phyloP scores from a whole-genome alignment of 202 grass and related monocot species.

The Carex arenaria region DNA sequence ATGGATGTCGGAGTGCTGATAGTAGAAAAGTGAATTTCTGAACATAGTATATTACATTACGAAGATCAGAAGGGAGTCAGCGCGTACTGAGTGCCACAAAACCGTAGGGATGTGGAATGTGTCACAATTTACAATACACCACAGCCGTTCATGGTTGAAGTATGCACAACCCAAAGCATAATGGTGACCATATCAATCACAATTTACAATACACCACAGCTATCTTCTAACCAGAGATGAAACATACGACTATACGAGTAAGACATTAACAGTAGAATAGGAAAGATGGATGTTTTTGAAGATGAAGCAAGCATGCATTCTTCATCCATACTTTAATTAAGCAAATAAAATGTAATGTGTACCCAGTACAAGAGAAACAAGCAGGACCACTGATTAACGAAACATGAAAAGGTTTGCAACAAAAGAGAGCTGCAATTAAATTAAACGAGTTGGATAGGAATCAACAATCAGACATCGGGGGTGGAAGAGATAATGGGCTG shows the following conservation, averaged over 20 bases:
- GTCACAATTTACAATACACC: too few species aligned
- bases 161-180: too few species aligned
- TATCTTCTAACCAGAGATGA: too few species aligned
- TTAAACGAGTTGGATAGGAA: background rate
- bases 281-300: background rate
- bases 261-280: background rate
- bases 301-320: background rate
- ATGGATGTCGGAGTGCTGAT: too few species aligned
- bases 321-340: background rate
- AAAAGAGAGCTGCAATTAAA: background rate
- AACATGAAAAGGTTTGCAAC: background rate
- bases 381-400: background rate
- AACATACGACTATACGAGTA: background rate
- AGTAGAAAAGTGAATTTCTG: too few species aligned
- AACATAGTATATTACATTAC: too few species aligned
- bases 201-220: too few species aligned
- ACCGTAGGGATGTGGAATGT: too few species aligned
- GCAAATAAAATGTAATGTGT: conserved; percentile 5
- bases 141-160: too few species aligned
- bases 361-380: background rate
- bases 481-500: background rate
- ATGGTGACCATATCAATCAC: too few species aligned
- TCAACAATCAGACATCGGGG: conserved; percentile 34
- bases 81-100: too few species aligned
- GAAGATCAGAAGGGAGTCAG: too few species aligned